Base-by-base conservation (phyloP, 2,329 filamentous ascomycete genomes). In the Lasiodiplodia sp. region DNA sequence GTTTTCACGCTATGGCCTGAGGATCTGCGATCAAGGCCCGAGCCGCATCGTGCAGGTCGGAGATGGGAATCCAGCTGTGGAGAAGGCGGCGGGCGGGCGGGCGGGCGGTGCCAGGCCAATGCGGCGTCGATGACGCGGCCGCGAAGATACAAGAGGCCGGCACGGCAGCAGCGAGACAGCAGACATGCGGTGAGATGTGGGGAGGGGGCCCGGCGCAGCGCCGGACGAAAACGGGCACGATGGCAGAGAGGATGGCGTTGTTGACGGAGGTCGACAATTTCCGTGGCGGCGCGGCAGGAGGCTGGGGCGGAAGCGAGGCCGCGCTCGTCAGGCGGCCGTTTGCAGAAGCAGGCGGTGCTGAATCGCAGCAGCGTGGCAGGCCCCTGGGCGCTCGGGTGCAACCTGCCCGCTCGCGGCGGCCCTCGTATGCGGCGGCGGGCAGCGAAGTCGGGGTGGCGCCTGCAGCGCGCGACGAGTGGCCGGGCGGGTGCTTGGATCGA, bases 91-190 rank as follows among this genome's bases (percentile, higher is more conserved):
- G 28, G 55, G 5, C 58, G 44, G 21, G 21, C 16, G 28, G 44
- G 44, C 18, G 40, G 58, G 16, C 12, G 23, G 58, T 47, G 40
- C 58, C 31, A 51, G 23, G n/a, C 44, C 21, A 25, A 38, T 34
- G 12, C 57, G 90, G 87, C 8, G 87, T 86, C 0, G 91, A 87
- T 69, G 79, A 88, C 44, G 78, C 81, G n/a, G 84, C 88, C 0
- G 83, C 85, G 0, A 80, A 83, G 49, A 81, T 86, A 65, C 75
- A 81, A 11, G 83, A 88, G 52, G 84, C 87, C 0, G 16, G 52
- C 25, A 34, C 28, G 31, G 21, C 25, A 18, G 38, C 25, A 34
- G 51, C 49, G 63, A 56, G 52, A 53, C 63, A 66, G 21, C 51
- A 56, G 49, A 21, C 49, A 66, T 55, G 51, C 52, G 63, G 63